These are phyloP conservation scores for Saksenaea oblongispora DNA, from an alignment of 371 early-diverging fungal genomes.

Conservation along the genomic window DNA sequence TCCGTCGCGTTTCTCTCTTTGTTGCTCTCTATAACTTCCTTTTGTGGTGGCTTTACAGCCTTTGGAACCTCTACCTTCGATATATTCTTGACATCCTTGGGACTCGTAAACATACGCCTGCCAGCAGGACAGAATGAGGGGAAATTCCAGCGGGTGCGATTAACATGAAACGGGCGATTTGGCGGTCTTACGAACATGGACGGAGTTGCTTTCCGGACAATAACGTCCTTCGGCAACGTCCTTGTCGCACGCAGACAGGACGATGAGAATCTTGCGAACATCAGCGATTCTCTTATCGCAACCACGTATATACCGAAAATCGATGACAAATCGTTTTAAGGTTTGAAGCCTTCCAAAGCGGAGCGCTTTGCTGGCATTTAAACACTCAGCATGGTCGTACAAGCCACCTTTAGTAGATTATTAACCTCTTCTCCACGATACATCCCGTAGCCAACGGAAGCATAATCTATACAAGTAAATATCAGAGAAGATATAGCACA, in stretches of 20 bases:
- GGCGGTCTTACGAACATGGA: not conserved
- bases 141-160: not conserved
- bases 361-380: too few species aligned
- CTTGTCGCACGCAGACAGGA: conserved; percentile 3
- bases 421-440: too few species aligned
- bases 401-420: too few species aligned
- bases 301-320: not conserved
- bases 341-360: too few species aligned
- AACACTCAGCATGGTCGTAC: too few species aligned
- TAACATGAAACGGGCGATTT: not conserved
- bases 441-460: too few species aligned
- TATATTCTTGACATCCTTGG: not conserved
- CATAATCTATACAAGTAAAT: too few species aligned
- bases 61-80: not conserved
- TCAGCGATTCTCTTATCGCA: conserved; percentile 2
- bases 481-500: too few species aligned
- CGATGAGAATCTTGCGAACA: conserved; percentile 1
- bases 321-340: not conserved
- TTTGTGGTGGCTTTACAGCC: not conserved
- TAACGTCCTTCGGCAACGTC: not conserved
- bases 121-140: not conserved
- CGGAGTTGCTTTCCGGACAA: not conserved
- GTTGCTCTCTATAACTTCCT: not conserved
- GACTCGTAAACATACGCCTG: not conserved
- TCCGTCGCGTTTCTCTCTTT: conserved; percentile 52